These are phyloP conservation scores for Hypsizygus marmoreus DNA, from an alignment of 768 basidiomycete species.

Conservation along the genomic window DNA sequence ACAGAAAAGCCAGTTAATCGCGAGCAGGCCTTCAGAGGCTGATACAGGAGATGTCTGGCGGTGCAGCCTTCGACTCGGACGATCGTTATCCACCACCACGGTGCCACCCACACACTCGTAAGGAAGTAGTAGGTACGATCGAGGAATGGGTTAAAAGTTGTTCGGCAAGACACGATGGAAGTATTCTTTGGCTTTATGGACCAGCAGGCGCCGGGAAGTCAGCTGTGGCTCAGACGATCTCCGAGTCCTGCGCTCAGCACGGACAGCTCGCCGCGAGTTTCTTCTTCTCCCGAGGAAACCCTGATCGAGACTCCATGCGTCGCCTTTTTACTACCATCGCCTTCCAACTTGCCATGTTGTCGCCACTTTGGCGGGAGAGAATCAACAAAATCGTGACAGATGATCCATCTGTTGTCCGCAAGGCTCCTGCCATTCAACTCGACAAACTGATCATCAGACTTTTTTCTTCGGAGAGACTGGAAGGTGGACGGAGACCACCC, in stretches of 20 bases:
- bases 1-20: too few relatives aligned
- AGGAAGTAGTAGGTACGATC: too few relatives aligned
- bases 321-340: not conserved
- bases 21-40: too few relatives aligned
- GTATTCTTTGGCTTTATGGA: too few relatives aligned
- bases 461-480: conserved; percentile 24
- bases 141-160: too few relatives aligned
- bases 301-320: not conserved
- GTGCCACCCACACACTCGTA: too few relatives aligned
- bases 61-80: too few relatives aligned
- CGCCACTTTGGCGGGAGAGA: not conserved
- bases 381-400: not conserved
- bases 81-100: too few relatives aligned
- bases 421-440: not conserved
- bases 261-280: not conserved
- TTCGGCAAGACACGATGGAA: too few relatives aligned
- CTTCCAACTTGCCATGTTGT: not conserved
- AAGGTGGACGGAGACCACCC: not conserved
- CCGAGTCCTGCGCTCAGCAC: not conserved
- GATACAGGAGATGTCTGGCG: too few relatives aligned
- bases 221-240: not conserved
- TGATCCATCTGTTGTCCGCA: not conserved
- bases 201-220: too few relatives aligned
- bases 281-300: too few relatives aligned
- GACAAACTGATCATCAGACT: conserved; percentile 1